Evolutionary conservation across 2,329 filamentous ascomycete genomes (phyloP), one percentile per base, ranked within the genome.

Genomic region (Thermothelomyces thermophilus): DNA sequence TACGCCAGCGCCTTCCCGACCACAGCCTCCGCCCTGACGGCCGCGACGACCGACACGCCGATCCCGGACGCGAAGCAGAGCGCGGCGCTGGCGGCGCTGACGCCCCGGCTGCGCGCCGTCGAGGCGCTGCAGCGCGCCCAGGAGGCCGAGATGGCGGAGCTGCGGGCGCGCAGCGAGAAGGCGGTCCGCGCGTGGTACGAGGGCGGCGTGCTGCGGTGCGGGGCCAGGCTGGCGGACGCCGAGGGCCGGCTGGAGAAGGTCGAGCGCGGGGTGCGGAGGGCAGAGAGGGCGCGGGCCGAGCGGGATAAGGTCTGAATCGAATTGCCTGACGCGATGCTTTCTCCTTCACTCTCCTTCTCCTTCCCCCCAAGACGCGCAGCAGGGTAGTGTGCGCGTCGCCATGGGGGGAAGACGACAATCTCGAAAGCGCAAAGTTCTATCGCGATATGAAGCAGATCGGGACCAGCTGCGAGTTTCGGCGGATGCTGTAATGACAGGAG

Each of bases 111-210:
- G 69, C 77, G 76, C 56, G 77, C 74, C 17, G 68, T 81, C 16
- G 77, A 80, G 55, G 73, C 75, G 0, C 76, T 75, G 3, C 85
- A 89, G 60, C 64, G 76, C 17, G 73, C 77, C 14, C 84, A 88
- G 65, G 73, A 67, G 34, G 72, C 73, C 41, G 80, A 84, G 64
- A 77, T 87, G 54, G 77, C 76, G 19, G 78, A 78, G 64, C 74
- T 86, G 63, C 76, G 80, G 63, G 76, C 69, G 54, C 76, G 75
- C 56, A 90, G 77, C 68, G 86, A 82, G 66, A 65, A 66, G 55
- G 70, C 78, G 20, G 68, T 89, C 52, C 76, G 83, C 56, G 68
- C 73, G 31, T 94, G 88, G 84, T 90, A 91, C 66, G 83, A 90
- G 64, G 71, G 79, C 20, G 80, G 82, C 3, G 73, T 93, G 37